Conservation (phyloP, 2,329 filamentous ascomycete species). For the Neonectria neomacrospora region DNA sequence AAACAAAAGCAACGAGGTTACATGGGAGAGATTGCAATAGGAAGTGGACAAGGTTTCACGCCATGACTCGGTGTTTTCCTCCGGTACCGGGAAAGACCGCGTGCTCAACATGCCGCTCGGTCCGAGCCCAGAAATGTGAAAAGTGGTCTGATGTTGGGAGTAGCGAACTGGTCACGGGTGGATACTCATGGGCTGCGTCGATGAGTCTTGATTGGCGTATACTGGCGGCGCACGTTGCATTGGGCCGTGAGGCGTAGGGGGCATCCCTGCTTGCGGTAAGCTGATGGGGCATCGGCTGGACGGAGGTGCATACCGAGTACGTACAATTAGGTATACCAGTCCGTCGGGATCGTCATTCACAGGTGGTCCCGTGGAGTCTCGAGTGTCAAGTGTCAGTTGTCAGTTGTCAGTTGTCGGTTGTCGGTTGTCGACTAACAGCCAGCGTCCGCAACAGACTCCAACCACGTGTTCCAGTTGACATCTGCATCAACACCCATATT, state of each 20-base stretch:
- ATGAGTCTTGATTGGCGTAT: background rate
- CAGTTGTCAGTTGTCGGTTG: no score
- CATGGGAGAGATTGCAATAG: slow-evolving; percentile 13
- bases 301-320: background rate
- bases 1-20: slow-evolving; percentile 17
- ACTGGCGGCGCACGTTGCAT: slow-evolving; percentile 9
- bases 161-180: slow-evolving; percentile 16
- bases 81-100: slow-evolving; percentile 26
- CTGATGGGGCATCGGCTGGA: slow-evolving; percentile 16
- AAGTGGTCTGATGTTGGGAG: slow-evolving; percentile 25
- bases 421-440: no score
- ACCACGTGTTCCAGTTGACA: slow-evolving; percentile 52
- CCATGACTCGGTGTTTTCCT: slow-evolving; percentile 20
- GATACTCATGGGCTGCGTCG: background rate
- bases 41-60: slow-evolving; percentile 5
- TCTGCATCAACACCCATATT: slow-evolving; percentile 47
- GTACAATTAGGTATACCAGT: background rate
- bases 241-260: slow-evolving; percentile 13
- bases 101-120: slow-evolving; percentile 28
- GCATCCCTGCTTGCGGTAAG: slow-evolving; percentile 15
- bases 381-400: no score
- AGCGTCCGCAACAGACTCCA: slow-evolving; percentile 42
- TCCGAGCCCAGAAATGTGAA: slow-evolving; percentile 19
- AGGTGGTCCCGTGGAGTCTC: background rate
- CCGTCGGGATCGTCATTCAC: background rate